Conservation (phyloP, 2,329 filamentous ascomycete species). For the Huntiella abstrusa region DNA sequence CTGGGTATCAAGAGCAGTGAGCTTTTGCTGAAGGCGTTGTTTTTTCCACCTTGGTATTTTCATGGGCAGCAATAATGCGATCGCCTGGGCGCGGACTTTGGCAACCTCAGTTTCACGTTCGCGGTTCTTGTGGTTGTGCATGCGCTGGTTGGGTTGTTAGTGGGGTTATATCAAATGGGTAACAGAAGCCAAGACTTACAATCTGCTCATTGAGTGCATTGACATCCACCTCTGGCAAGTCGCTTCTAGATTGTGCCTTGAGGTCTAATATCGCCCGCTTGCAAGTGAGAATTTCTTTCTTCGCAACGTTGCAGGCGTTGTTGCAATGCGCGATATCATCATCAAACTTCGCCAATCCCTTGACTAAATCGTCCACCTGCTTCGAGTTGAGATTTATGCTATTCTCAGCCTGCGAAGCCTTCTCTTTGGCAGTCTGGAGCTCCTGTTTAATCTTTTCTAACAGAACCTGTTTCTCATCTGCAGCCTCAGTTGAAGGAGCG, state of each 20-base stretch:
- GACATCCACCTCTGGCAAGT: conserved; percentile 48
- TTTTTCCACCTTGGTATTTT: conserved; percentile 1
- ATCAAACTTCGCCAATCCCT: conserved; percentile 8
- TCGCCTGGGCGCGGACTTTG: conserved; percentile 25
- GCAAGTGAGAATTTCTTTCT: conserved; percentile 8
- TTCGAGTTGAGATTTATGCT: background rate
- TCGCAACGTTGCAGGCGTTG: conserved; percentile 11
- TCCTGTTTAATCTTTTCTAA: background rate
- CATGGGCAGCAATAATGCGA: conserved; percentile 18
- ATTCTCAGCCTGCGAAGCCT: conserved; percentile 1
- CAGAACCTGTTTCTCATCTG: conserved; percentile 9
- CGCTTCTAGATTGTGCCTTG: conserved; percentile 37
- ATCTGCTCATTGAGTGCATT: conserved; percentile 54
- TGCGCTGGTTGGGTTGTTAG: conserved; percentile 15
- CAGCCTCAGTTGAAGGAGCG: conserved; percentile 6
- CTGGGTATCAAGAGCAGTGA: conserved; percentile 49
- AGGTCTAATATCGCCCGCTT: conserved; percentile 22
- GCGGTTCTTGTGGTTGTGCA: conserved; percentile 29
- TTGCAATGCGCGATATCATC: conserved; percentile 17
- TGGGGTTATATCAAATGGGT: background rate
- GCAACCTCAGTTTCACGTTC: conserved; percentile 30
- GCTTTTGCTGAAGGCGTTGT: conserved; percentile 24
- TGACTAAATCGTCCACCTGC: background rate
- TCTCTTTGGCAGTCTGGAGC: background rate
- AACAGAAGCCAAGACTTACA: conserved; percentile 26